Conservation (phyloP, 2,329 filamentous ascomycete species). For the Nothophaeocryptopus gaeumannii region DNA sequence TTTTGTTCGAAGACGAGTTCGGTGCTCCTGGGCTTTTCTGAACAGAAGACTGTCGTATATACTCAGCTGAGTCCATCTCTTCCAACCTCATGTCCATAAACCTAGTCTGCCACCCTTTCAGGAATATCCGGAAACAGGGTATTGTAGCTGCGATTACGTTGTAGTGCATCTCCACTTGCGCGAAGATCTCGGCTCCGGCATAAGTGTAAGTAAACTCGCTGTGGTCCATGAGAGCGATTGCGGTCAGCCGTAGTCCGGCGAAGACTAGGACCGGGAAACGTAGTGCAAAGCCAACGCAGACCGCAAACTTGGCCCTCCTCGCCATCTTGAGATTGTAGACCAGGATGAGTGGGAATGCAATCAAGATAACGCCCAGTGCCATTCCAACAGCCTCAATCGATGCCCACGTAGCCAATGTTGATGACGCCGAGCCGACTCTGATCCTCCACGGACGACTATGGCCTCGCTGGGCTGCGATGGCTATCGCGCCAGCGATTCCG, state of each 20-base stretch:
- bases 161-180: slow-evolving; percentile 23
- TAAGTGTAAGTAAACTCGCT: slow-evolving; percentile 17
- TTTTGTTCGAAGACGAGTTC: slow-evolving; percentile 1
- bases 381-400: slow-evolving; percentile 10
- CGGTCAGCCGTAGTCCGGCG: slow-evolving; percentile 13
- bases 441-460: slow-evolving; percentile 4
- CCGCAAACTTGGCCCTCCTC: slow-evolving; percentile 13
- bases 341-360: slow-evolving; percentile 9
- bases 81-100: slow-evolving; percentile 9
- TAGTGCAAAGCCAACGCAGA: slow-evolving; percentile 19
- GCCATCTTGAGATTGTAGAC: slow-evolving; percentile 20
- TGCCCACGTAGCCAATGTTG: slow-evolving; percentile 4
- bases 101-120: slow-evolving; percentile 23
- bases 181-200: slow-evolving; percentile 12
- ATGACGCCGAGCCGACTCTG: slow-evolving; percentile 2
- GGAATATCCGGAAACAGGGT: slow-evolving; percentile 22
- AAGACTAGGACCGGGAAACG: slow-evolving; percentile 16
- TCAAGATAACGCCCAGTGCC: slow-evolving; percentile 10
- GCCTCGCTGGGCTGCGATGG: not conserved
- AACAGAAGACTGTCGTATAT: slow-evolving; percentile 8
- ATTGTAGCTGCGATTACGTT: slow-evolving; percentile 22
- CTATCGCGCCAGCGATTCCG: slow-evolving; percentile 1
- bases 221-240: slow-evolving; percentile 4
- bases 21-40: not conserved
- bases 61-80: slow-evolving; percentile 8